Conservation (phyloP, 805 yeast species). For the Metschnikowia santaceciliae region DNA sequence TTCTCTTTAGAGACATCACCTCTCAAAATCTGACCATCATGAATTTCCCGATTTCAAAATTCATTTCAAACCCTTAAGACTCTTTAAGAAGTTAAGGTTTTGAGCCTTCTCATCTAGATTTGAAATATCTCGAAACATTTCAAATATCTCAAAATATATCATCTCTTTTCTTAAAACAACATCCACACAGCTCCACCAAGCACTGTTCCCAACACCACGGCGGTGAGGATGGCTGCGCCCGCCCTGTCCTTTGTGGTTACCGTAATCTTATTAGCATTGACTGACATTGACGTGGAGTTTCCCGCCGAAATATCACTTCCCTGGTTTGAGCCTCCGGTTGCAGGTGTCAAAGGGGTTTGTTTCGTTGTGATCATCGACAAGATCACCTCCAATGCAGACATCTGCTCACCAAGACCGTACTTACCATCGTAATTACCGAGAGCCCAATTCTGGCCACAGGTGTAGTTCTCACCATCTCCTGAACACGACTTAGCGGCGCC, state of each 20-base stretch:
- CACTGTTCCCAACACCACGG: slow-evolving; percentile 57
- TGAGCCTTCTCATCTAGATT: no score
- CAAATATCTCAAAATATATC: no score
- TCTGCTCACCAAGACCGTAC: slow-evolving; percentile 78
- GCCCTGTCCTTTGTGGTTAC: slow-evolving; percentile 56
- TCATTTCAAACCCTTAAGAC: no score
- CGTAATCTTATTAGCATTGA: slow-evolving; percentile 39
- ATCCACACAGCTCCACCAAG: slow-evolving; percentile 78
- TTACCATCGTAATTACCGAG: slow-evolving; percentile 55
- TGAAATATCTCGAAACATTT: no score
- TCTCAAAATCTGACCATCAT: no score
- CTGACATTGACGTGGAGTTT: slow-evolving; percentile 16
- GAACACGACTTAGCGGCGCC: slow-evolving; percentile 70
- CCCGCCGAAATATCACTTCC: slow-evolving; percentile 30
- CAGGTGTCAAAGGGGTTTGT: slow-evolving; percentile 25
- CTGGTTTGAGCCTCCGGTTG: slow-evolving; percentile 15
- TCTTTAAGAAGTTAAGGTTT: no score
- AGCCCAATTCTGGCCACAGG: slow-evolving; percentile 75
- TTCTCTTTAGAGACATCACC: no score
- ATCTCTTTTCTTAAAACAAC: slow-evolving; percentile 37
- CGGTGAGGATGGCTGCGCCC: slow-evolving; percentile 89
- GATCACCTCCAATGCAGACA: slow-evolving; percentile 66
- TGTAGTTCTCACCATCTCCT: slow-evolving; percentile 81
- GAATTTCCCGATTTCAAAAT: no score
- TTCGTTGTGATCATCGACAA: slow-evolving; percentile 14